Evolutionary conservation across 129 eudicot genomes (phyloP).

Genomic region (Heracleum sosnowskyi): DNA sequence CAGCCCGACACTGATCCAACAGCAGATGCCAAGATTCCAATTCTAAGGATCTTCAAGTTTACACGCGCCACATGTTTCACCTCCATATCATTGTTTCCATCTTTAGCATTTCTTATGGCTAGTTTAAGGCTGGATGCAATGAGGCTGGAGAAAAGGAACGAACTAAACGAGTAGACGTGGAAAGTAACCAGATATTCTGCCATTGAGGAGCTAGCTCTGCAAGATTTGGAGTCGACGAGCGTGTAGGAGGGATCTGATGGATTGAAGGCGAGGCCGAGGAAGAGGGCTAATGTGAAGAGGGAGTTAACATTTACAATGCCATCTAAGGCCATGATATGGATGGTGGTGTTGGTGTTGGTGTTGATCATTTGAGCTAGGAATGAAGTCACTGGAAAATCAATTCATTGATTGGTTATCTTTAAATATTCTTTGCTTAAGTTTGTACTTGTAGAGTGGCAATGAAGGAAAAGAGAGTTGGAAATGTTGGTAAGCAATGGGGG

Average conservation of each 20-base stretch:
- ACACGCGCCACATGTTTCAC: constrained; percentile 30
- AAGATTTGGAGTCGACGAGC: constrained; percentile 30
- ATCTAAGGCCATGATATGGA: constrained; percentile 62
- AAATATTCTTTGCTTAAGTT: neutral
- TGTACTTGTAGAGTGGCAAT: constrained; percentile 8
- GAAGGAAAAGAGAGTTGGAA: neutral
- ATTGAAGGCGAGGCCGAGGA: constrained; percentile 47
- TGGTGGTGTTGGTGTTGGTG: constrained; percentile 52
- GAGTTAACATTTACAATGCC: constrained; percentile 69
- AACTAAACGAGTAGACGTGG: constrained; percentile 63
- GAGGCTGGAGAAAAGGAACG: constrained; percentile 63
- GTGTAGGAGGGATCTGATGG: constrained; percentile 42
- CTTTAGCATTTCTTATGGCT: constrained; percentile 35
- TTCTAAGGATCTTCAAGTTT: constrained; percentile 31
- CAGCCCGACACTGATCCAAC: constrained; percentile 55
- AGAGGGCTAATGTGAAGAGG: constrained; percentile 57
- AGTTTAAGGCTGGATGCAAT: constrained; percentile 52
- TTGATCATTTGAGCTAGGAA: constrained; percentile 13
- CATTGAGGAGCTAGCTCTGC: constrained; percentile 26
- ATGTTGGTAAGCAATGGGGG: constrained; percentile 1
- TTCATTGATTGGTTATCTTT: neutral
- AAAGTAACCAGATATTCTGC: constrained; percentile 38
- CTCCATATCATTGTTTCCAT: constrained; percentile 24
- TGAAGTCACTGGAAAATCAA: neutral
- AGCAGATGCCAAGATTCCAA: constrained; percentile 50